Evolutionary conservation across 2,329 filamentous ascomycete species (phyloP), one percentile per base, ranked within the genome.

Genomic region (Cytospora schulzeri): DNA sequence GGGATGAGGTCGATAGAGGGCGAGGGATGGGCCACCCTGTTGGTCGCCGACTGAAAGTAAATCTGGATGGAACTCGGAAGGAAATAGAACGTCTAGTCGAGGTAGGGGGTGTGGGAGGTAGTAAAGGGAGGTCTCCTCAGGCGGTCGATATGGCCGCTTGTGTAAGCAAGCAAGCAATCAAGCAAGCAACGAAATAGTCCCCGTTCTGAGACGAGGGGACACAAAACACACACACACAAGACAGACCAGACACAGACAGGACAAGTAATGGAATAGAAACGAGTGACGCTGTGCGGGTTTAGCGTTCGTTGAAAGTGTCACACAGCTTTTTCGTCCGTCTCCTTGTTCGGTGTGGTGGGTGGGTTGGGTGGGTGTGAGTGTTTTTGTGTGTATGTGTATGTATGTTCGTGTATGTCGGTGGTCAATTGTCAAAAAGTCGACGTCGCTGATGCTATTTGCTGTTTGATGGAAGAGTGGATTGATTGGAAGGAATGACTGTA

Each of bases 21-120:
- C 62, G 57, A 64, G 57, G 62, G 62, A 64, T 64, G 62, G 35
- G 38, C 57, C 57, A 52, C 62, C 45, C 50, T 60, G 57, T 19
- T 60, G 51, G 62, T 60, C 56, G 56, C 28, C 55, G 60, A 41
- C 55, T 59, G 60, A 12, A 62, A 54, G 55, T 38, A 50, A 51
- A 55, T 41, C 24, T 58, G 51, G 57, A 31, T 64, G 57, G 64
- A 59, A 65, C 62, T 53, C 38, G 64, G 55, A 51, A 55, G 55
- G 50, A 62, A 51, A 63, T 59, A 59, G 64, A 58, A 41, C 31
- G 38, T 63, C 55, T 31, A 58, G 52, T 31, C 48, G 50, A 65
- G 29, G 64, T 63, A 65, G 56, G 63, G 63, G 55, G 52, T 48
- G 51, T 41, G 33, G 6, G 19, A 24, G 28, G 48, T 48, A 38